Conservation (phyloP, 2,329 filamentous ascomycete genomes). For the Pleomassaria siparia region DNA sequence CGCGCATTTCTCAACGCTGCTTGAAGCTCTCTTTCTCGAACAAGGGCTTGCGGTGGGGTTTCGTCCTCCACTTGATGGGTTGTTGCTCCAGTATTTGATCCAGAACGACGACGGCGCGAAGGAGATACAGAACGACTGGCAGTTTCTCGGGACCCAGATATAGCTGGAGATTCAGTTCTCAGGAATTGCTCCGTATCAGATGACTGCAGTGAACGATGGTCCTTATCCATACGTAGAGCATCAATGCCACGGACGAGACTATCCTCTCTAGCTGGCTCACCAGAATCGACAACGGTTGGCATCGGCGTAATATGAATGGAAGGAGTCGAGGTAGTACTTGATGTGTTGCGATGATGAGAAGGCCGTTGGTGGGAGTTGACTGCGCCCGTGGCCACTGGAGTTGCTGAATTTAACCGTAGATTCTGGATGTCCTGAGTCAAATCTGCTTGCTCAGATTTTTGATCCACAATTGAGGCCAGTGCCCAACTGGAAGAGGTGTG, state of each 20-base stretch:
- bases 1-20: conserved; percentile 32
- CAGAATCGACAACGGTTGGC: background rate
- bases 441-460: background rate
- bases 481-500: background rate
- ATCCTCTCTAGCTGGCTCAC: background rate
- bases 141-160: conserved; percentile 24
- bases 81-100: conserved; percentile 8
- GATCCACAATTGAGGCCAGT: background rate
- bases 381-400: background rate
- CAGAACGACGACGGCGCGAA: conserved; percentile 19
- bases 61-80: conserved; percentile 19
- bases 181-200: background rate
- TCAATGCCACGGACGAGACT: conserved; percentile 3
- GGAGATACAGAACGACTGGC: conserved; percentile 12
- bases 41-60: conserved; percentile 14
- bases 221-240: background rate
- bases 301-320: conserved; percentile 8
- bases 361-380: background rate
- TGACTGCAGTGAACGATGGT: background rate
- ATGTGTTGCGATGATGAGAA: background rate
- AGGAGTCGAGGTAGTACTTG: conserved; percentile 1
- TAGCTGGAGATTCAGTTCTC: background rate
- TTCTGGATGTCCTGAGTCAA: background rate
- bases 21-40: conserved; percentile 12
- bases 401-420: background rate